These are phyloP conservation scores for Zopfia rhizophila DNA, from an alignment of 2,329 filamentous ascomycete genomes.

Conservation along the genomic window DNA sequence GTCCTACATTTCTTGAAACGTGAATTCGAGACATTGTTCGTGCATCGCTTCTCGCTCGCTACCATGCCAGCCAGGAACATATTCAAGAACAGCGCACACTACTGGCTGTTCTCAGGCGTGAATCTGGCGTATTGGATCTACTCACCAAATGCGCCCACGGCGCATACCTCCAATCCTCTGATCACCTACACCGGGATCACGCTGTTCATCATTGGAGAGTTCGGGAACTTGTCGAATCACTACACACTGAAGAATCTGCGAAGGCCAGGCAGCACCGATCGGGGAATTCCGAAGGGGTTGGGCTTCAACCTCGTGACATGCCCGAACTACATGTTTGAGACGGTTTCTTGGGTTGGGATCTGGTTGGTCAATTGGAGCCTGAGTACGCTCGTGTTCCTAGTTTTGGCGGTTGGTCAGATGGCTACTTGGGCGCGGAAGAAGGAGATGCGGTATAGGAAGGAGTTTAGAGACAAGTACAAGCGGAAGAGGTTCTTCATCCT, in stretches of 20 bases:
- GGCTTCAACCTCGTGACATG: slow-evolving; percentile 90
- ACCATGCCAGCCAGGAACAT: slow-evolving; percentile 94
- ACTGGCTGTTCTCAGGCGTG: slow-evolving; percentile 86
- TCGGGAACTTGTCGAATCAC: slow-evolving; percentile 84
- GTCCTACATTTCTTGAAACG: slow-evolving; percentile 91
- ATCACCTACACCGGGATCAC: slow-evolving; percentile 70
- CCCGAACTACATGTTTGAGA: slow-evolving; percentile 97
- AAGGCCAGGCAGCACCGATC: slow-evolving; percentile 78
- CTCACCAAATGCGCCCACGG: slow-evolving; percentile 75
- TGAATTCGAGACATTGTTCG: slow-evolving; percentile 91
- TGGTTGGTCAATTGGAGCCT: slow-evolving; percentile 82
- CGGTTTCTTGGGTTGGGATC: slow-evolving; percentile 85
- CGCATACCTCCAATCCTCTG: slow-evolving; percentile 60
- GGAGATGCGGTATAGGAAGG: slow-evolving; percentile 87
- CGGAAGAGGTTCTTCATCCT: slow-evolving; percentile 89
- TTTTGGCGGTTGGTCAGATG: slow-evolving; percentile 82
- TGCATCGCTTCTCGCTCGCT: slow-evolving; percentile 93
- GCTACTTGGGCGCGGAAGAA: slow-evolving; percentile 88
- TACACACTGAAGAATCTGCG: slow-evolving; percentile 80
- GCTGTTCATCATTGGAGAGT: slow-evolving; percentile 80
- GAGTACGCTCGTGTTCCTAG: slow-evolving; percentile 79
- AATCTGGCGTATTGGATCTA: slow-evolving; percentile 89
- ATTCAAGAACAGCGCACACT: slow-evolving; percentile 94
- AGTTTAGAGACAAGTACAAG: slow-evolving; percentile 94
- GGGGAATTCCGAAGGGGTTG: slow-evolving; percentile 86